Evolutionary conservation across 2,329 filamentous ascomycete species (phyloP), one percentile per base, ranked within the genome.

Genomic region (Penicillium aurantiogriseum): DNA sequence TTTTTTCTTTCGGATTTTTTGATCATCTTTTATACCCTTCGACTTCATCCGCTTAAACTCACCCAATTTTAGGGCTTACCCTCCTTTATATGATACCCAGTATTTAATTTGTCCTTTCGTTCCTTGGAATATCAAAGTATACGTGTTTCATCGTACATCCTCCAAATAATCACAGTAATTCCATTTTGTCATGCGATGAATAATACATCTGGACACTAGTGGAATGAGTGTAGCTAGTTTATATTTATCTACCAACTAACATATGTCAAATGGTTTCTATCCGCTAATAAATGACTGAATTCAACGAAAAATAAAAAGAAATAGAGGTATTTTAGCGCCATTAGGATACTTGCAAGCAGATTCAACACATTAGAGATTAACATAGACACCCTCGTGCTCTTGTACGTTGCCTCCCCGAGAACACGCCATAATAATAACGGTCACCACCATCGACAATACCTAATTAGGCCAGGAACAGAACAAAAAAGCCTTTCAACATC

Each of bases 21-120:
- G 10, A 21, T 7, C 11, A 3, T n/a, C 17, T 27, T 13, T 36
- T 23, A 36, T 27, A 36, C 31, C 21, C 19, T 25, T 38, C 13
- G 21, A 23, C 15, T 23, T 9, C 11, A 21, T 29, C 19, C 8
- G 2, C 11, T 46, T 38, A 8, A 19, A 19, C 33, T 2, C 19
- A 36, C 8, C 21, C 10, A 23, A n/a, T 2, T 5, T 4, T 19
- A 5, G 19, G 23, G 21, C 40, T 15, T n/a, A 10, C 27, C 2
- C 23, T 15, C 19, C 17, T 39, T 39, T 46, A 47, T 47, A 31
- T 47, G 54, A 53, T 57, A 57, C 54, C 54, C 49, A 27, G n/a
- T 31, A 29, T 53, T 36, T 40, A 21, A 40, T 40, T 8, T 11
- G 2, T 9, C 6, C 4, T 47, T 47, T 47, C 1, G 7, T 8